Percentiles rank a stretch among this genome's conserved stretches.
These are phyloP conservation scores for Bremia lactucae DNA, from an alignment of 352 stramenopile species.

Conservation along the genomic window DNA sequence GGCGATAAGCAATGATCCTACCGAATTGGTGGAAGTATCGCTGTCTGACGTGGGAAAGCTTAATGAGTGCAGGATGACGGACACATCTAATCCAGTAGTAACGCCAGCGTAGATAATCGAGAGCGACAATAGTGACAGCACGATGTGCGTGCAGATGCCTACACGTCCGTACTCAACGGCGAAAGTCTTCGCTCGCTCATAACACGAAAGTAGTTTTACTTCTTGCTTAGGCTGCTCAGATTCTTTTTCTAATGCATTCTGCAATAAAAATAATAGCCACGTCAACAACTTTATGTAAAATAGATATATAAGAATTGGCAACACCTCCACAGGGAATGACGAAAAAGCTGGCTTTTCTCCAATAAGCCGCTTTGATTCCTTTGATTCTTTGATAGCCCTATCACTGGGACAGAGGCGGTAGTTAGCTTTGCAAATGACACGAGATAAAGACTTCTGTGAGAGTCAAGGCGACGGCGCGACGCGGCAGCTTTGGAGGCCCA, in stretches of 20 bases:
- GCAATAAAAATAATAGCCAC: background rate
- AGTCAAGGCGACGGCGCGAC: slow-evolving; percentile 7
- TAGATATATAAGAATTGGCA: too few relatives aligned
- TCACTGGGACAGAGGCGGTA: slow-evolving; percentile 28
- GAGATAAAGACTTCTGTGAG: slow-evolving; percentile 1
- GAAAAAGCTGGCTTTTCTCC: slow-evolving; percentile 6
- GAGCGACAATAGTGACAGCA: slow-evolving; percentile 65
- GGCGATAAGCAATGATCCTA: slow-evolving; percentile 65
- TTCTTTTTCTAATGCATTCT: slow-evolving; percentile 14
- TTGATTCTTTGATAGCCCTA: slow-evolving; percentile 13
- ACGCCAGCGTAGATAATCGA: slow-evolving; percentile 65
- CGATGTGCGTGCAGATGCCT: slow-evolving; percentile 62
- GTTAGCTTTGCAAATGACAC: slow-evolving; percentile 14
- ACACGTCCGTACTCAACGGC: slow-evolving; percentile 73
- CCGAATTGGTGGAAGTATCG: slow-evolving; percentile 43
- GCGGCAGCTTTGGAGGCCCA: background rate
- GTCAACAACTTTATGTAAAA: background rate
- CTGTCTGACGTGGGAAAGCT: slow-evolving; percentile 32
- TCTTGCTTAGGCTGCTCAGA: slow-evolving; percentile 7
- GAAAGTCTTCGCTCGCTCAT: slow-evolving; percentile 68
- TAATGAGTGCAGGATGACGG: slow-evolving; percentile 31
- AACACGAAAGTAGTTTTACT: slow-evolving; percentile 30
- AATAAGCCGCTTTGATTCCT: slow-evolving; percentile 32
- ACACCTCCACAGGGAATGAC: slow-evolving; percentile 14
- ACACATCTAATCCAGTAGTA: slow-evolving; percentile 61